Percentiles rank a stretch among this genome's conserved stretches.
Evolutionary conservation across 164 flowering plant species (phyloP).

Genomic region (Hamamelis virginiana): DNA sequence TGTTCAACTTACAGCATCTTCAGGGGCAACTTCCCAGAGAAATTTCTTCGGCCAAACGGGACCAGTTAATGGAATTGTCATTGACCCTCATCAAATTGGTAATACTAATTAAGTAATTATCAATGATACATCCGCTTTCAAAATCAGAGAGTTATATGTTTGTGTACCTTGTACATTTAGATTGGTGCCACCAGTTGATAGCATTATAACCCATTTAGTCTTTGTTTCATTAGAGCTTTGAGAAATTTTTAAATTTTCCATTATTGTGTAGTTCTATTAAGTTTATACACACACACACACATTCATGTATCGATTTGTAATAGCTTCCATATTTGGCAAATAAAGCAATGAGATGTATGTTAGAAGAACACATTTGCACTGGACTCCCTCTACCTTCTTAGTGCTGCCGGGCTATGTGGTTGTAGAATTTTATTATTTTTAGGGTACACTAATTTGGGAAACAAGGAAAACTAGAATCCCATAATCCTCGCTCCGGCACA

Average conservation of each 20-base stretch:
- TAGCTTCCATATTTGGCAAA: background rate
- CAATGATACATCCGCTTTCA: slow-evolving; percentile 2
- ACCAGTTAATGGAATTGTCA: slow-evolving; percentile 50
- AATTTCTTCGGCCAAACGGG: slow-evolving; percentile 23
- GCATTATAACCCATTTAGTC: slow-evolving; percentile 1
- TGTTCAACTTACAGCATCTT: slow-evolving; percentile 25
- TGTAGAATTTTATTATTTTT: too few species aligned
- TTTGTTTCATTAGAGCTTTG: background rate
- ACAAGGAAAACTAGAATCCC: too few species aligned
- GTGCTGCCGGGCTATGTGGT: too few species aligned
- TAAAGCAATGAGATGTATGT: too few species aligned
- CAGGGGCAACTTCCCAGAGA: slow-evolving; percentile 21
- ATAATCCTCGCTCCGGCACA: too few species aligned
- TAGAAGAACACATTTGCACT: too few species aligned
- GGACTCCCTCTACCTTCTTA: too few species aligned
- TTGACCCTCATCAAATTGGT: slow-evolving; percentile 43
- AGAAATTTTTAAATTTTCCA: background rate
- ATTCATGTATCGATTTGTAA: background rate
- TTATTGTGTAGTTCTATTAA: background rate
- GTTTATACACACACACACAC: too few species aligned
- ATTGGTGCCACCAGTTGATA: too few species aligned
- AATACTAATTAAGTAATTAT: background rate
- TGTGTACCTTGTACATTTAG: background rate
- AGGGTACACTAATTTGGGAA: too few species aligned
- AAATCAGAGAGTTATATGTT: background rate